These are phyloP conservation scores for Quercus tomentella DNA, from an alignment of 331 rosid genomes.

Conservation along the genomic window DNA sequence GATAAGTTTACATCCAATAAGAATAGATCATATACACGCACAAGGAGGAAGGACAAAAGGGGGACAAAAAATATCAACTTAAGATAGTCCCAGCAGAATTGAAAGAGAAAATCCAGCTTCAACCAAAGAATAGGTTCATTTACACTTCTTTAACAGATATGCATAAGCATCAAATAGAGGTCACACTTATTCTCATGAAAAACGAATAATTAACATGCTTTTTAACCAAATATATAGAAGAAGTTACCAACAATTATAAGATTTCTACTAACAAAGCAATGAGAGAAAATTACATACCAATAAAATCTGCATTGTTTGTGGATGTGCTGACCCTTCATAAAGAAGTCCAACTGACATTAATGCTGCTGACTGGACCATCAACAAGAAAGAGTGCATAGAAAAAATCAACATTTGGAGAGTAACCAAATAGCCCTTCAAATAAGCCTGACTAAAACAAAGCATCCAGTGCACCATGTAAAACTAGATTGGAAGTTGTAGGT, in stretches of 20 bases:
- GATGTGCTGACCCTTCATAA: slow-evolving; percentile 90
- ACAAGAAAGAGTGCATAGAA: slow-evolving; percentile 4
- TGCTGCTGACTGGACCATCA: slow-evolving; percentile 73
- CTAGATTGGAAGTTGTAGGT: not conserved
- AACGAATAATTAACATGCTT: not conserved
- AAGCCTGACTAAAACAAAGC: not conserved
- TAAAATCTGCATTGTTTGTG: slow-evolving; percentile 86
- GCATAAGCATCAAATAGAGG: not conserved
- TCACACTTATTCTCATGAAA: too few species aligned
- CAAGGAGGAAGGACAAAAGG: not conserved
- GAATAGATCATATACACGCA: not conserved
- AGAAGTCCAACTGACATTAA: slow-evolving; percentile 88
- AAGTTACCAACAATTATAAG: not conserved
- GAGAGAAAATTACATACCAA: slow-evolving; percentile 55
- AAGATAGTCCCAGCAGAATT: not conserved
- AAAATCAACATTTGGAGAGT: slow-evolving; percentile 13
- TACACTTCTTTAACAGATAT: too few species aligned
- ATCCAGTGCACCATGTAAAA: slow-evolving; percentile 2
- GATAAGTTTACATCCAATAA: too few species aligned
- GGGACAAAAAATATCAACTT: not conserved
- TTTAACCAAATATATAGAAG: not conserved
- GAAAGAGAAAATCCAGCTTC: too few species aligned
- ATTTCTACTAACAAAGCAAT: slow-evolving; percentile 16
- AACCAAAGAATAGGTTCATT: too few species aligned
- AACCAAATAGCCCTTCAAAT: slow-evolving; percentile 1